Percentiles rank a stretch among this genome's conserved stretches.
Conservation (phyloP, 345 rosid genomes). For the Excoecaria cochinchinensis region DNA sequence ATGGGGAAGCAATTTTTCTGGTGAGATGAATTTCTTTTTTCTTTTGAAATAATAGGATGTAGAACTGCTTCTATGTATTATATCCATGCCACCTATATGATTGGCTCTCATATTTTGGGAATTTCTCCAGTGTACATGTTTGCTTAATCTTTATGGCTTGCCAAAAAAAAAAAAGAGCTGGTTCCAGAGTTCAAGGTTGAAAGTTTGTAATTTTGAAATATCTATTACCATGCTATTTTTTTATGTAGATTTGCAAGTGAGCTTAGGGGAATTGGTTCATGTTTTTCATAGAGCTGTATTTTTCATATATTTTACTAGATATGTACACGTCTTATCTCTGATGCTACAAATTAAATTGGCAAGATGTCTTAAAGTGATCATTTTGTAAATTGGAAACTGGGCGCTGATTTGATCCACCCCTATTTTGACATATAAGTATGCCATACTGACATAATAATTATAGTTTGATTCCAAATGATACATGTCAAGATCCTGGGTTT, state of each 20-base stretch:
- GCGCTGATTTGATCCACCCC: neutral
- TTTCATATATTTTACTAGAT: no score
- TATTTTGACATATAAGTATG: no score
- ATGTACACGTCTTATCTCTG: neutral
- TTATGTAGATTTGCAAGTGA: neutral
- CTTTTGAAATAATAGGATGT: neutral
- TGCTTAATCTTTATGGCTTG: neutral
- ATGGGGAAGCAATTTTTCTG: slow-evolving; percentile 72
- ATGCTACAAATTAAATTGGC: neutral
- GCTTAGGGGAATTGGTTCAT: no score
- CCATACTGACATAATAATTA: no score
- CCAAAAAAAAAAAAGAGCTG: neutral
- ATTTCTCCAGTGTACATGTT: neutral
- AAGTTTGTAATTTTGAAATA: neutral
- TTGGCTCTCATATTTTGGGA: neutral
- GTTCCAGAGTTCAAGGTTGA: no score
- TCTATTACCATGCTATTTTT: neutral
- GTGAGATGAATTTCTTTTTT: slow-evolving; percentile 32
- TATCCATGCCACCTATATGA: neutral
- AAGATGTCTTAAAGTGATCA: neutral
- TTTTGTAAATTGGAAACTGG: neutral
- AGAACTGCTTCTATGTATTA: neutral
- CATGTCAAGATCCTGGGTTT: no score
- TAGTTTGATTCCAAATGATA: no score
- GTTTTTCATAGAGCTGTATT: no score